Percentiles rank a stretch among this genome's conserved stretches.
These are phyloP conservation scores for Gynochthodes officinalis DNA, from an alignment of 257 asterid genomes.

Conservation along the genomic window DNA sequence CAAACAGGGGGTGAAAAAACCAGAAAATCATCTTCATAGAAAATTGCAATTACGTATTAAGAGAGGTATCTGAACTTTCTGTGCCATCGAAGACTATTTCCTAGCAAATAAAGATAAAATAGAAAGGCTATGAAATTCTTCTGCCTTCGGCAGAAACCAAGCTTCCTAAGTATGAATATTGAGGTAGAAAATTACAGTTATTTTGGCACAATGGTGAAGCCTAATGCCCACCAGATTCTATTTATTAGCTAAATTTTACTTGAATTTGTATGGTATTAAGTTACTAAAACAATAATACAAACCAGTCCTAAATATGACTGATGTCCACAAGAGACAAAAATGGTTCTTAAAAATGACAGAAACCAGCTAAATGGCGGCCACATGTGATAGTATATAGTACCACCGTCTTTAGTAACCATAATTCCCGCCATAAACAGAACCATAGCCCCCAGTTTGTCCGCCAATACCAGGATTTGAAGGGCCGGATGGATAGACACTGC, in stretches of 20 bases:
- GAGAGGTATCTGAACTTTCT: too few species aligned
- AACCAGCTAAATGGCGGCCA: background rate
- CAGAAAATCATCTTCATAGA: too few species aligned
- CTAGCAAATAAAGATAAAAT: too few species aligned
- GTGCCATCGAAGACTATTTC: too few species aligned
- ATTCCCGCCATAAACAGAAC: conserved; percentile 61
- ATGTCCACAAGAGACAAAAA: background rate
- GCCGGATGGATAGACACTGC: conserved; percentile 47
- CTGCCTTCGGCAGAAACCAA: too few species aligned
- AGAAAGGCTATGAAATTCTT: too few species aligned
- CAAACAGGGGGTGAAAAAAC: too few species aligned
- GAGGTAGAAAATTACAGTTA: too few species aligned
- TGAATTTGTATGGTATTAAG: background rate
- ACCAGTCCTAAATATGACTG: background rate
- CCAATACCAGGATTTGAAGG: conserved; percentile 53
- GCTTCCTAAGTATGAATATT: too few species aligned
- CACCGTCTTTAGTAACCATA: conserved; percentile 61
- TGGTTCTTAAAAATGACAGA: conserved; percentile 4
- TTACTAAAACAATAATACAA: background rate
- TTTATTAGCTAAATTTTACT: background rate
- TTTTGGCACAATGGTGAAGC: background rate
- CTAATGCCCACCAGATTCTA: background rate
- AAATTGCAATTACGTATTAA: too few species aligned
- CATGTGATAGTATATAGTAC: background rate
- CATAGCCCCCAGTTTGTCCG: conserved; percentile 69